Evolutionary conservation across 345 rosid genomes (phyloP).

Genomic region (Carallia brachiata): DNA sequence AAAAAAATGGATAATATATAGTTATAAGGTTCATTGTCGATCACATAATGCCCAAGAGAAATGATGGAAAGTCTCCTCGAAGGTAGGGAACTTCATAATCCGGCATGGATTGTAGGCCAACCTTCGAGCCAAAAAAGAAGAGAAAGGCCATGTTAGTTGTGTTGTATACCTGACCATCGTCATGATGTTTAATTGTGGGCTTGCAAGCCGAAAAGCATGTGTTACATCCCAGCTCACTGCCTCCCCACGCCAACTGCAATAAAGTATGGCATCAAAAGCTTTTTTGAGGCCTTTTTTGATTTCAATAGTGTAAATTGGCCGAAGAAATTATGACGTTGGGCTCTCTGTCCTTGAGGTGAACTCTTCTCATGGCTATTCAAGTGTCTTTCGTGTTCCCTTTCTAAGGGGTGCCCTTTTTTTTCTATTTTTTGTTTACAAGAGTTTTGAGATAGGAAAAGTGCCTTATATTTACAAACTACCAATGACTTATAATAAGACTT

Average conservation of each 20-base stretch:
- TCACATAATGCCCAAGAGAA: background rate
- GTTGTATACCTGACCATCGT: slow-evolving; percentile 17
- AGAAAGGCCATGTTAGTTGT: slow-evolving; percentile 5
- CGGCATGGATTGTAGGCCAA: slow-evolving; percentile 31
- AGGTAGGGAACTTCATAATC: slow-evolving; percentile 24
- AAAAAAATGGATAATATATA: no score
- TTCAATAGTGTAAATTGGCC: no score
- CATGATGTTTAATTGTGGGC: slow-evolving; percentile 31
- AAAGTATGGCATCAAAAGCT: background rate
- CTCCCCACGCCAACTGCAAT: slow-evolving; percentile 15
- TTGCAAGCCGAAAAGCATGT: slow-evolving; percentile 10
- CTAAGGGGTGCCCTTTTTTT: no score
- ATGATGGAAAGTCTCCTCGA: slow-evolving; percentile 19
- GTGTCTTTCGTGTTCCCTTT: no score
- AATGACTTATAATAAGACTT: no score
- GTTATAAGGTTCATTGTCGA: background rate
- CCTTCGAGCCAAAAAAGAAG: background rate
- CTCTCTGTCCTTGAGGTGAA: no score
- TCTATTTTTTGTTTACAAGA: no score
- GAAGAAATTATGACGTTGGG: no score
- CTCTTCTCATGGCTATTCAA: no score
- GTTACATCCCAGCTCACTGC: slow-evolving; percentile 11
- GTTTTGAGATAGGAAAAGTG: no score
- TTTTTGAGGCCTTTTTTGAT: background rate
- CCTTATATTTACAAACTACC: no score